Evolutionary conservation across 352 stramenopile species (phyloP).

Genomic region (Phytophthora syringae): DNA sequence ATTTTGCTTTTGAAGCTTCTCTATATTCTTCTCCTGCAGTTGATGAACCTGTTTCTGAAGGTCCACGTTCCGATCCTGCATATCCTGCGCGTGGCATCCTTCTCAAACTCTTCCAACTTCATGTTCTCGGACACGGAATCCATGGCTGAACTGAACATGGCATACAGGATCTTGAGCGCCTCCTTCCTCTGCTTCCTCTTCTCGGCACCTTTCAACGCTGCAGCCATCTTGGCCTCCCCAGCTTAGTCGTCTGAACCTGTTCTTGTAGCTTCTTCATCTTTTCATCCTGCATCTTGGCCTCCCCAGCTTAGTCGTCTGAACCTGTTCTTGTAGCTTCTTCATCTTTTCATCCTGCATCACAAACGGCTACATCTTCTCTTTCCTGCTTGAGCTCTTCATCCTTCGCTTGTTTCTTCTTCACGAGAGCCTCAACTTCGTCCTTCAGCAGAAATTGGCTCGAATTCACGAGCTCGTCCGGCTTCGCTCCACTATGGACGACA

Average conservation of each 20-base stretch:
- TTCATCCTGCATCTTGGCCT: slow-evolving; percentile 16
- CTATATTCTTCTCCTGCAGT: slow-evolving; percentile 28
- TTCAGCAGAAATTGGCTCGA: slow-evolving; percentile 36
- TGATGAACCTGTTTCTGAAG: slow-evolving; percentile 36
- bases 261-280: slow-evolving; percentile 42
- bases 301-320: too few species aligned
- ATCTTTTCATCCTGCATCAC: slow-evolving; percentile 31
- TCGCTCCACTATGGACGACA: slow-evolving; percentile 36
- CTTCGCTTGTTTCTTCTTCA: too few species aligned
- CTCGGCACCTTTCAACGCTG: slow-evolving; percentile 11
- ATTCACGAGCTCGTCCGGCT: slow-evolving; percentile 33
- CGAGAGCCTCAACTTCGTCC: slow-evolving; percentile 32
- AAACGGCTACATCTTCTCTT: slow-evolving; percentile 23
- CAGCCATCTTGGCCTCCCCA: too few species aligned
- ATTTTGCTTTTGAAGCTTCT: too few species aligned
- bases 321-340: too few species aligned
- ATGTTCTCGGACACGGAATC: slow-evolving; percentile 42
- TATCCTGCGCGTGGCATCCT: neutral
- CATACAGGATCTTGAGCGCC: slow-evolving; percentile 42
- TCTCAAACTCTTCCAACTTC: slow-evolving; percentile 47
- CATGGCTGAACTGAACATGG: slow-evolving; percentile 43
- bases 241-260: too few species aligned
- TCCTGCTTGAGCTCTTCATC: slow-evolving; percentile 38
- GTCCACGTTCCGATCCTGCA: slow-evolving; percentile 19
- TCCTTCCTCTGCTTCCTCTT: slow-evolving; percentile 35